Evolutionary conservation across 2,329 filamentous ascomycete species (phyloP).

Genomic region (Verticillium tricorpus): DNA sequence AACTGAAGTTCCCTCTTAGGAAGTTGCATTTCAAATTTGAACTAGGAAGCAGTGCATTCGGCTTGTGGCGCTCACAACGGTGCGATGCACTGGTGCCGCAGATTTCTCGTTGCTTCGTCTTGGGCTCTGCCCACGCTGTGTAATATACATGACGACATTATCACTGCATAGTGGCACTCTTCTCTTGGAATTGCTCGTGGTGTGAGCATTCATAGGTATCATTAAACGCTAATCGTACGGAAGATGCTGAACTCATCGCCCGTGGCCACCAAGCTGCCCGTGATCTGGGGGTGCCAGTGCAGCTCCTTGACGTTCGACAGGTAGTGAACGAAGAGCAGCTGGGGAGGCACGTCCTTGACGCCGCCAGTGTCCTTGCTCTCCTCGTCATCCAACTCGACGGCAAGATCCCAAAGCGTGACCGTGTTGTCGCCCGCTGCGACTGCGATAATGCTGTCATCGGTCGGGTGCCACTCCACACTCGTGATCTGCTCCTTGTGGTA

Average conservation of each 20-base stretch:
- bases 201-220: neutral
- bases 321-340: constrained; percentile 94
- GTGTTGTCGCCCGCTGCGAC: constrained; percentile 93
- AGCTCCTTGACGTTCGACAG: constrained; percentile 92
- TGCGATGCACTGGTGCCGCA: too few species aligned
- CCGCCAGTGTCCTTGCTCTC: constrained; percentile 88
- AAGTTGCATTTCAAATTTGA: too few species aligned
- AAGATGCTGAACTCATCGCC: constrained; percentile 86
- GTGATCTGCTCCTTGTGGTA: constrained; percentile 98
- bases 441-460: constrained; percentile 91
- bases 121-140: too few species aligned
- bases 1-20: too few species aligned
- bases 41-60: too few species aligned
- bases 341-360: constrained; percentile 85
- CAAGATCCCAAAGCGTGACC: constrained; percentile 92
- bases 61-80: too few species aligned
- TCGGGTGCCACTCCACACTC: constrained; percentile 94
- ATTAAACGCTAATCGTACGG: constrained; percentile 75
- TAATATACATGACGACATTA: neutral
- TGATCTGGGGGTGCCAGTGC: constrained; percentile 97
- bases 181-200: neutral
- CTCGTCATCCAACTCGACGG: constrained; percentile 94
- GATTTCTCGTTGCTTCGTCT: too few species aligned
- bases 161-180: neutral
- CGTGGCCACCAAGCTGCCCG: constrained; percentile 82